phyloP scores from a whole-genome alignment of 1,139 yeast genomes.

The Magnusiomyces tetraspermus region DNA sequence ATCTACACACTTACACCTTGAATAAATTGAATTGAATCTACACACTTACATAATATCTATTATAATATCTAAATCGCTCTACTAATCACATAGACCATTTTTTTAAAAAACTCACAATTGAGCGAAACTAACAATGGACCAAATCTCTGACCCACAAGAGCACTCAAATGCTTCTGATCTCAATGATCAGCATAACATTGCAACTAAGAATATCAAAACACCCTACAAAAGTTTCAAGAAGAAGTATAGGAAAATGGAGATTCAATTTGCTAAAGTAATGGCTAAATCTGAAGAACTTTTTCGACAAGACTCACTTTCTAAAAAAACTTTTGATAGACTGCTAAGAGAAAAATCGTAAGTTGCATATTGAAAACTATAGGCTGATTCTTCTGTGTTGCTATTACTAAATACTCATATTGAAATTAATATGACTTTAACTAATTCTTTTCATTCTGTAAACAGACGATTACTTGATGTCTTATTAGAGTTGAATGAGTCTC shows the following conservation, averaged over 20 bases:
- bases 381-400: too few species aligned
- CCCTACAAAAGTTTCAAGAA: slow-evolving; percentile 18
- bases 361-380: too few species aligned
- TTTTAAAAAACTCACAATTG: background rate
- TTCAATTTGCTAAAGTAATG: slow-evolving; percentile 21
- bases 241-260: slow-evolving; percentile 23
- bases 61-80: too few species aligned
- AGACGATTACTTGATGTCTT: slow-evolving; percentile 21
- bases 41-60: too few species aligned
- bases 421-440: too few species aligned
- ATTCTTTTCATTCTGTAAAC: background rate
- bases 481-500: slow-evolving; percentile 18
- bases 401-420: too few species aligned
- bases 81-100: too few species aligned
- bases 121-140: background rate
- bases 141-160: background rate
- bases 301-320: slow-evolving; percentile 17
- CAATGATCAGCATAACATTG: background rate
- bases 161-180: background rate
- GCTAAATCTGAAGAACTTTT: slow-evolving; percentile 22
- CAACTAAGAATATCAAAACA: slow-evolving; percentile 1
- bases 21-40: too few species aligned
- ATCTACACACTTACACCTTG: too few species aligned
- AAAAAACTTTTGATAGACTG: slow-evolving; percentile 20
- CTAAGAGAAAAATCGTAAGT: slow-evolving; percentile 20